Conservation (phyloP, 371 early-diverging fungal genomes). For the Nematocida ironsii region DNA sequence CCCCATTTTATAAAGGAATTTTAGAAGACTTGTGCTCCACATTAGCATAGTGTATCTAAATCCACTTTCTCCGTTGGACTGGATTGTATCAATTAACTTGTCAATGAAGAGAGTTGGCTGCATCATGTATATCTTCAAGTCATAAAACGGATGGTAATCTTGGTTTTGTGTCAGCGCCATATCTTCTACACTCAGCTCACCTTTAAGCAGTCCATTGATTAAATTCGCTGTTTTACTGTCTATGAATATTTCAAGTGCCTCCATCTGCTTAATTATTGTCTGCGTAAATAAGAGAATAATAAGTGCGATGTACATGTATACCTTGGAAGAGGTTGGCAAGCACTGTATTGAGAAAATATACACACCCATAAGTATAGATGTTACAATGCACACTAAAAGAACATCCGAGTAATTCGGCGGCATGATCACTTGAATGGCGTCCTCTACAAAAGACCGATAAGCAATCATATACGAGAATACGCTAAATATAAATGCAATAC, state of each 20-base stretch:
- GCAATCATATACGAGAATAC: neutral
- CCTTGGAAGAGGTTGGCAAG: neutral
- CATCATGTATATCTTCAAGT: neutral
- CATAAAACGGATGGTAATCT: slow-evolving; percentile 4
- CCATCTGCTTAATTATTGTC: neutral
- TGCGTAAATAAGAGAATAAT: neutral
- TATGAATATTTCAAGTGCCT: neutral
- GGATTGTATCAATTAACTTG: neutral
- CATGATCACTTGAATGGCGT: neutral
- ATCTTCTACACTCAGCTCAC: neutral
- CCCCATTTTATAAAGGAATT: neutral
- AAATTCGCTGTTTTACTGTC: slow-evolving; percentile 1
- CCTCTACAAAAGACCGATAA: neutral
- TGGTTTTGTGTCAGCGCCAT: neutral
- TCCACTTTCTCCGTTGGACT: neutral
- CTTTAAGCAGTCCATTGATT: slow-evolving; percentile 2
- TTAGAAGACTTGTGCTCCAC: neutral
- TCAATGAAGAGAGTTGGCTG: neutral
- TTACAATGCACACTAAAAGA: neutral
- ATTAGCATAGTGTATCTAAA: neutral
- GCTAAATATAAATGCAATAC: slow-evolving; percentile 2
- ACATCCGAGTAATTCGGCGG: neutral
- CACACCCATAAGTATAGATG: neutral
- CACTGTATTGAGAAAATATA: neutral
- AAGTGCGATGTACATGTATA: neutral